A percentile compares a stretch with the other conserved stretches of the same genome.
phyloP scores from a whole-genome alignment of 257 asterid genomes.

The Lithospermum erythrorhizon region DNA sequence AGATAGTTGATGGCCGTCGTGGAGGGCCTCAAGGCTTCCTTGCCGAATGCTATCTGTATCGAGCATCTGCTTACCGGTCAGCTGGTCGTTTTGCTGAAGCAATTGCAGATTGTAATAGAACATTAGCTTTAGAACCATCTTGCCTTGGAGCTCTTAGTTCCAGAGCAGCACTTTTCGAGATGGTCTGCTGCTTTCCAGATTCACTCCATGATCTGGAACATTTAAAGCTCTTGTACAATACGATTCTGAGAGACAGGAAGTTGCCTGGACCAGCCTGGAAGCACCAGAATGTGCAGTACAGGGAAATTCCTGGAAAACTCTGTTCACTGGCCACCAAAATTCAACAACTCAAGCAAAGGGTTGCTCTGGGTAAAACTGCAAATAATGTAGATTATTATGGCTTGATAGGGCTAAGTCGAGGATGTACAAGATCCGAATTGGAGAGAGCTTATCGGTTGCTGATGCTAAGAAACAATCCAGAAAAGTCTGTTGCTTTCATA shows the following conservation, averaged over 20 bases:
- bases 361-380: conserved; percentile 69
- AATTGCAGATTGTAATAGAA: conserved; percentile 46
- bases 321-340: conserved; percentile 71
- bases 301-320: conserved; percentile 83
- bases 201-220: conserved; percentile 93
- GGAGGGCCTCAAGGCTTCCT: conserved; percentile 60
- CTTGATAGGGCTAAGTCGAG: conserved; percentile 66
- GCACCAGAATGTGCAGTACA: conserved; percentile 60
- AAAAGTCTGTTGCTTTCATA: conserved; percentile 51
- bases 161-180: conserved; percentile 63
- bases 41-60: conserved; percentile 45
- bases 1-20: conserved; percentile 50
- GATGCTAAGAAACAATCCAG: conserved; percentile 77
- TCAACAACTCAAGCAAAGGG: conserved; percentile 65
- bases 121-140: conserved; percentile 77
- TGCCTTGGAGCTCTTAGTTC: conserved; percentile 62
- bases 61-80: conserved; percentile 49
- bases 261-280: conserved; percentile 80
- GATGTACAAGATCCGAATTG: conserved; percentile 73
- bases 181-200: conserved; percentile 67
- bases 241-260: conserved; percentile 67
- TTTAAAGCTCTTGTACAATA: conserved; percentile 69
- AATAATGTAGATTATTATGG: conserved; percentile 64
- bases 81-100: conserved; percentile 54
- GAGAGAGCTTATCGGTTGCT: conserved; percentile 79